Evolutionary conservation across 139 green algal species (phyloP), one percentile per base, ranked within the genome.

Genomic region (Volvox africanus): DNA sequence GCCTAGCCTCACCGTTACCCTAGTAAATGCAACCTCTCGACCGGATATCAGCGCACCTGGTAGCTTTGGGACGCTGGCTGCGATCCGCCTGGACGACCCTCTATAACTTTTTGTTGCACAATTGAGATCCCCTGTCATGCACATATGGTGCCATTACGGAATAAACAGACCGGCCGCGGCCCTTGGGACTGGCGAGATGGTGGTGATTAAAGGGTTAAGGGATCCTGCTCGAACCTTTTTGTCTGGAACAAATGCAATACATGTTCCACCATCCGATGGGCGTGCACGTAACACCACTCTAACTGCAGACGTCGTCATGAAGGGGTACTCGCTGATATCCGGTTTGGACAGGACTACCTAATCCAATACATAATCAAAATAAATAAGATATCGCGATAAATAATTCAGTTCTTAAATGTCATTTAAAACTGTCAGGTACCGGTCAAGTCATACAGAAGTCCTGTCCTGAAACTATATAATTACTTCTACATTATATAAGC

Each of bases 231-330:
- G 21, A 11, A 94, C 92, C 89, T 94, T 94, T 20, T 73, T 75
- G 37, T 92, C 92, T 11, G 80, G 44, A 24, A 11, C 35, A 71
- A 87, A 83, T 24, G 44, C 44, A 67, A 80, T 44, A 44, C n/a
- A 20, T 30, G 75, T 91, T 30, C 77, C 62, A 22, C 19, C 55
- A 18, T 91, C 82, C 2, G 81, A 83, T 32, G 92, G 92, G 32
- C 92, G 82, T 11, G 87, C 84, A 0, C 92, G 87, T 33, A 94
- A 26, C 13, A 93, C 75, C 18, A 94, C 92, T 2, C 87, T 36
- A 36, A 93, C 86, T 0, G 76, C 62, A 0, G 50, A 86, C 1
- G 77, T 36, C 16, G 91, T 91, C 92, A 94, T 94, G 9, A 30
- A 79, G 71, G 71, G 71, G 14, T 75, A 12, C 22, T 75, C 67